Conservation (phyloP, 73 alveolate genomes). For the Paramecium sexaurelia region DNA sequence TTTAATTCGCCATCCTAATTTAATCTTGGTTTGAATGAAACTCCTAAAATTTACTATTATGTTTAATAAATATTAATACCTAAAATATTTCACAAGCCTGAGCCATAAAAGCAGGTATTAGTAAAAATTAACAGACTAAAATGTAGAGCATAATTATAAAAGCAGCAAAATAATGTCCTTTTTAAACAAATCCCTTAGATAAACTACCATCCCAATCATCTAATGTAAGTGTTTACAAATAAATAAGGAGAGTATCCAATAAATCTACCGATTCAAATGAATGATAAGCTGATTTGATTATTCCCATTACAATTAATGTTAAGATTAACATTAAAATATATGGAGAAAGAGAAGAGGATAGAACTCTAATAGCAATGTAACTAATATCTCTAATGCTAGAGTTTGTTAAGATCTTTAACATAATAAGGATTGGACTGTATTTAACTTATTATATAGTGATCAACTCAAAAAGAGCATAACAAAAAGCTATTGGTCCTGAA, state of each 20-base stretch:
- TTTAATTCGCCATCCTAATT: conserved; percentile 1
- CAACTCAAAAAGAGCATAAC: background rate
- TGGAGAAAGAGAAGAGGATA: conserved; percentile 37
- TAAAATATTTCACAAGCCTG: conserved; percentile 45
- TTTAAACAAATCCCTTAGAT: background rate
- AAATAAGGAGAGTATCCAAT: background rate
- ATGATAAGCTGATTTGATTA: background rate
- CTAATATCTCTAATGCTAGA: conserved; percentile 26
- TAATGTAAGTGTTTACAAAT: conserved; percentile 15
- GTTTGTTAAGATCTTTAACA: conserved; percentile 17
- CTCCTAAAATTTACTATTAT: conserved; percentile 4
- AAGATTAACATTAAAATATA: background rate
- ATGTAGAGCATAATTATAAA: background rate
- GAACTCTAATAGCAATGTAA: conserved; percentile 1
- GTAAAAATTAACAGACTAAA: background rate
- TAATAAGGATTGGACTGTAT: background rate
- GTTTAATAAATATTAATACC: background rate
- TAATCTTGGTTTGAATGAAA: conserved; percentile 1
- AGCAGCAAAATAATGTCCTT: background rate
- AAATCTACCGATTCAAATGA: background rate
- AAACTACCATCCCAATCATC: conserved; percentile 58
- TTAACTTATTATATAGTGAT: background rate
- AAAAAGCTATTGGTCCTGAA: conserved; percentile 21
- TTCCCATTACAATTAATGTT: background rate
- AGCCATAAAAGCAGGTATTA: conserved; percentile 57